Conservation (phyloP, 352 stramenopile genomes). For the Halophytophthora polymorphica region DNA sequence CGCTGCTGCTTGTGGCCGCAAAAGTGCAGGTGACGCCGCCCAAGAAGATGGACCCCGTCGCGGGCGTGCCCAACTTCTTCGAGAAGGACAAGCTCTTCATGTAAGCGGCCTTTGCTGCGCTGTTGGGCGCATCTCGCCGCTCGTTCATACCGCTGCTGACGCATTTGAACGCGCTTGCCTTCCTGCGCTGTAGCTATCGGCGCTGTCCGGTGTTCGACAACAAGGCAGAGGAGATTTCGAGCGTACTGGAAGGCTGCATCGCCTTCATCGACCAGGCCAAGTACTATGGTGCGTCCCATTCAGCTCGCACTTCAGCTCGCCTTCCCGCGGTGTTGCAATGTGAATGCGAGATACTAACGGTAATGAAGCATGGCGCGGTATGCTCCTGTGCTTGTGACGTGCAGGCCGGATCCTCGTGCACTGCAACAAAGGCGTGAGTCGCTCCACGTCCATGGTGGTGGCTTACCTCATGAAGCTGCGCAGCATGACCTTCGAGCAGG, state of each 20-base stretch:
- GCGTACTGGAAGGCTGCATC: conserved; percentile 77
- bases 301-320: no score
- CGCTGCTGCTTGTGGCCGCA: not conserved
- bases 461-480: conserved; percentile 90
- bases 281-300: conserved; percentile 89
- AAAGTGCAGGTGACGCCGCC: conserved; percentile 65
- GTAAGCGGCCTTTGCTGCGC: conserved; percentile 8
- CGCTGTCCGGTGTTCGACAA: conserved; percentile 89
- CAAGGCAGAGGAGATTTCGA: conserved; percentile 85
- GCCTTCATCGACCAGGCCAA: conserved; percentile 91
- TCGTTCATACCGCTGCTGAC: no score
- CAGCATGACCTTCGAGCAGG: conserved; percentile 62
- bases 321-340: no score
- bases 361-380: conserved; percentile 28
- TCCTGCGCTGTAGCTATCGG: conserved; percentile 47
- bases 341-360: conserved; percentile 26
- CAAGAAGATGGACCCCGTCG: conserved; percentile 73
- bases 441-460: conserved; percentile 86
- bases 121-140: no score
- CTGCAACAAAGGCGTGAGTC: conserved; percentile 90
- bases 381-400: conserved; percentile 3
- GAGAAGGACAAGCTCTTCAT: conserved; percentile 81
- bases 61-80: conserved; percentile 90
- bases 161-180: not conserved
- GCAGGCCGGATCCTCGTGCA: conserved; percentile 87